phyloP scores from a whole-genome alignment of 768 basidiomycete species.

The Kwoniella europaea region DNA sequence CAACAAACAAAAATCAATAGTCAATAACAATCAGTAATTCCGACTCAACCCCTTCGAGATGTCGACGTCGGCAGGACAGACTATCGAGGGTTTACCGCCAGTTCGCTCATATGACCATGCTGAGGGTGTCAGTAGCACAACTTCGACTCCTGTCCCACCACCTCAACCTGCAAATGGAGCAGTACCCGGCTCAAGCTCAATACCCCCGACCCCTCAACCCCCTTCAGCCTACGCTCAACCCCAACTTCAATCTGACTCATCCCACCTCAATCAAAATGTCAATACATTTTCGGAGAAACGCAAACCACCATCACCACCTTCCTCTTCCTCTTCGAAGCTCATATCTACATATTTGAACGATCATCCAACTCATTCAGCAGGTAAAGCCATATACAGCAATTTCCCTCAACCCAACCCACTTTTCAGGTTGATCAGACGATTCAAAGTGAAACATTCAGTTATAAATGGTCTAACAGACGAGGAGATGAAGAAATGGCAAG shows the following conservation, averaged over 20 bases:
- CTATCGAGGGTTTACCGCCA: background rate
- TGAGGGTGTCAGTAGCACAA: too few relatives aligned
- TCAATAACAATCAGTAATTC: background rate
- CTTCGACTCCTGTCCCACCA: too few relatives aligned
- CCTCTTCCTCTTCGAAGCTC: constrained; percentile 12
- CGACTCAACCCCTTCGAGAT: background rate
- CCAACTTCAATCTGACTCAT: background rate
- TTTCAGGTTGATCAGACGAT: constrained; percentile 48
- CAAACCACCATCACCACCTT: too few relatives aligned
- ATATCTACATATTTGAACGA: constrained; percentile 61
- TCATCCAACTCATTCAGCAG: constrained; percentile 58
- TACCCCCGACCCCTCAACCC: constrained; percentile 1
- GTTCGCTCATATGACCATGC: background rate
- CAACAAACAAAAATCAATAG: background rate
- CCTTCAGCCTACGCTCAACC: constrained; percentile 7
- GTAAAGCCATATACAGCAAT: constrained; percentile 60
- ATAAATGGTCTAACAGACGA: constrained; percentile 47
- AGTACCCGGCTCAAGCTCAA: background rate
- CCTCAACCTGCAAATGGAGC: too few relatives aligned
- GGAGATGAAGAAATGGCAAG: constrained; percentile 38
- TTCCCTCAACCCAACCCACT: constrained; percentile 59
- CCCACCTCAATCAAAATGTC: background rate
- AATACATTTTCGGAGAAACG: background rate
- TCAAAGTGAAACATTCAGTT: constrained; percentile 58
- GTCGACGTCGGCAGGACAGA: background rate